These are phyloP conservation scores for Candida glucosophila DNA, from an alignment of 1,139 yeast genomes.

Conservation along the genomic window DNA sequence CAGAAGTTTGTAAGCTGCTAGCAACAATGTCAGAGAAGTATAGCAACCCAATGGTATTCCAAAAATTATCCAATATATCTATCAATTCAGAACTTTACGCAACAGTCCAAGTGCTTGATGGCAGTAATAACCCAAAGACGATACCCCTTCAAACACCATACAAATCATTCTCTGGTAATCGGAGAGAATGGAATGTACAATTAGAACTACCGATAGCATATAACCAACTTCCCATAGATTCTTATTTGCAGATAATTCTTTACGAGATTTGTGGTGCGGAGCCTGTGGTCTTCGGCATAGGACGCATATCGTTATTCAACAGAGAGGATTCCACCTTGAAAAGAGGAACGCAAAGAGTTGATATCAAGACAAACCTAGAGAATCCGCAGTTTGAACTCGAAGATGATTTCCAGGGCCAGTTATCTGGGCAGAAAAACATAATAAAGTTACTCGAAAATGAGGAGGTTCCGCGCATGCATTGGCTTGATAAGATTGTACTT, in stretches of 20 bases:
- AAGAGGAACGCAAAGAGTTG: slow-evolving; percentile 31
- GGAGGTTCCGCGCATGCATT: slow-evolving; percentile 49
- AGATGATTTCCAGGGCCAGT: slow-evolving; percentile 55
- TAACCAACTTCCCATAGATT: slow-evolving; percentile 55
- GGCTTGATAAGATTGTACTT: slow-evolving; percentile 70
- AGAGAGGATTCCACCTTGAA: slow-evolving; percentile 19
- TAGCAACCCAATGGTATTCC: slow-evolving; percentile 43
- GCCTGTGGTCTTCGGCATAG: slow-evolving; percentile 45
- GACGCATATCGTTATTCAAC: slow-evolving; percentile 56
- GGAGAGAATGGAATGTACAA: slow-evolving; percentile 46
- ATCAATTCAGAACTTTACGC: slow-evolving; percentile 55
- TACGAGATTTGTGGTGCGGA: slow-evolving; percentile 57
- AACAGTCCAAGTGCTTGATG: slow-evolving; percentile 49
- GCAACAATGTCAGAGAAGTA: slow-evolving; percentile 47
- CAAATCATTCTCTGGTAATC: slow-evolving; percentile 43
- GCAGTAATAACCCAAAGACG: slow-evolving; percentile 55
- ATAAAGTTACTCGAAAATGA: slow-evolving; percentile 50
- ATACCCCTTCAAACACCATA: slow-evolving; percentile 62
- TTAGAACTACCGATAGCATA: slow-evolving; percentile 62
- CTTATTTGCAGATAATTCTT: slow-evolving; percentile 53
- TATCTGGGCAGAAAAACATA: slow-evolving; percentile 14
- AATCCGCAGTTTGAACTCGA: slow-evolving; percentile 50
- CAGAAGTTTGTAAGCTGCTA: slow-evolving; percentile 16
- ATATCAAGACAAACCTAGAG: slow-evolving; percentile 17
- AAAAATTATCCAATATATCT: slow-evolving; percentile 41